Percentiles rank a stretch among this genome's conserved stretches.
These are phyloP conservation scores for Lichtheimia corymbifera DNA, from an alignment of 371 early-diverging fungal species.

Conservation along the genomic window DNA sequence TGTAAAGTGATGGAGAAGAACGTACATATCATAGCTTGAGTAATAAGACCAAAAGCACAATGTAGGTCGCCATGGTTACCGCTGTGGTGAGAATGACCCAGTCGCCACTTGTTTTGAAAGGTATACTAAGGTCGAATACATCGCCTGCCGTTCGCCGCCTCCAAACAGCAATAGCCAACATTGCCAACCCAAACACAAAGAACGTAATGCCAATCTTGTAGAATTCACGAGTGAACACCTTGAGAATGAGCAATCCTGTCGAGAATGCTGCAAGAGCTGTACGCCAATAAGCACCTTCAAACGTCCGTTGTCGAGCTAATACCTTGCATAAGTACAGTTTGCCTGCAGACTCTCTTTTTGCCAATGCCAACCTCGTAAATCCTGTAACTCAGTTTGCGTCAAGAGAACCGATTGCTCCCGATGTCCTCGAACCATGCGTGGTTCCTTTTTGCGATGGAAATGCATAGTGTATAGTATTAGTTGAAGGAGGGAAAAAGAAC, in stretches of 20 bases:
- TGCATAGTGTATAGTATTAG: background rate
- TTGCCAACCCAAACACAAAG: conserved; percentile 66
- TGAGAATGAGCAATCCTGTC: conserved; percentile 67
- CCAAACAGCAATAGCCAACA: conserved; percentile 66
- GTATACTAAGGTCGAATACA: conserved; percentile 46
- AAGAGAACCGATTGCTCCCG: conserved; percentile 41
- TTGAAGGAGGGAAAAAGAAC: no score
- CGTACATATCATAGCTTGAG: conserved; percentile 24
- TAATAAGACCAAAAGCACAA: conserved; percentile 46
- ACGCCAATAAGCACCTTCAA: conserved; percentile 82
- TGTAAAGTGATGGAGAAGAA: background rate
- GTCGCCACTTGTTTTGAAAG: conserved; percentile 50
- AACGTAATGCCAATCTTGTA: conserved; percentile 77
- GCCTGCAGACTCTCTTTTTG: background rate
- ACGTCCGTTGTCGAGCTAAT: conserved; percentile 73
- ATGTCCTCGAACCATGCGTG: conserved; percentile 40
- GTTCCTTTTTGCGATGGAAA: background rate
- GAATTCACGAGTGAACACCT: conserved; percentile 69
- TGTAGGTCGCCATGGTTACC: conserved; percentile 50
- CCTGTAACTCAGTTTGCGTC: conserved; percentile 40
- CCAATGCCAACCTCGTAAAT: conserved; percentile 36
- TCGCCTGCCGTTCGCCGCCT: conserved; percentile 53
- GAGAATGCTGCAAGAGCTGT: conserved; percentile 71
- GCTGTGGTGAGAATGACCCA: conserved; percentile 55
- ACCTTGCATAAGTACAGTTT: background rate